phyloP scores from a whole-genome alignment of 2,329 filamentous ascomycete genomes.

The Colletotrichum scovillei region DNA sequence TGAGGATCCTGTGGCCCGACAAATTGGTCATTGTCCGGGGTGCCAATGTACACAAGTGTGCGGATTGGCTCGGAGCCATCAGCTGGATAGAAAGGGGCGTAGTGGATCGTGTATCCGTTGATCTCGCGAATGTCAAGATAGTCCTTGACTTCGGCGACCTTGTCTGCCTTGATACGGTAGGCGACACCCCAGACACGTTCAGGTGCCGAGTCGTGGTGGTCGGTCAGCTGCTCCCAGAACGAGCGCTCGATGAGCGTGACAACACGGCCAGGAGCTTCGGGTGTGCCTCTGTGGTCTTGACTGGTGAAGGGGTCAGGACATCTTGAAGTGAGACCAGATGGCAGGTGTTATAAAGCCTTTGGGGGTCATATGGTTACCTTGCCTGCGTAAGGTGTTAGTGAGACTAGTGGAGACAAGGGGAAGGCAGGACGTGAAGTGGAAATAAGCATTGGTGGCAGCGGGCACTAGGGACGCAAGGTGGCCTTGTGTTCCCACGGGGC shows the following conservation, averaged over 20 bases:
- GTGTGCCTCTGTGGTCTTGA: conserved; percentile 94
- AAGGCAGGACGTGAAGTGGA: conserved; percentile 7
- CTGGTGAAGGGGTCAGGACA: conserved; percentile 57
- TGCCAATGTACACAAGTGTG: conserved; percentile 90
- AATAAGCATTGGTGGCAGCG: conserved; percentile 30
- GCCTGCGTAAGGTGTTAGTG: conserved; percentile 42
- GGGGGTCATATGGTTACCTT: conserved; percentile 43
- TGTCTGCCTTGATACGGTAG: conserved; percentile 80
- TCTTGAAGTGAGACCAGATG: not conserved
- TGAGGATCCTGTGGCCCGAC: conserved; percentile 85
- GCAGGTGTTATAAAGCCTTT: too few relatives aligned
- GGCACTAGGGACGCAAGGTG: conserved; percentile 10
- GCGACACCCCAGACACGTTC: conserved; percentile 90
- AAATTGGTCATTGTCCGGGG: conserved; percentile 93
- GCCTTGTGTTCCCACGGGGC: conserved; percentile 17
- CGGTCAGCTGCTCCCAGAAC: conserved; percentile 84
- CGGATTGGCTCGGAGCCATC: conserved; percentile 54
- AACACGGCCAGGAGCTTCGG: conserved; percentile 86
- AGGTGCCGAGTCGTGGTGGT: conserved; percentile 70
- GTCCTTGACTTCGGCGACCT: conserved; percentile 83
- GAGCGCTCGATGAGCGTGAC: conserved; percentile 89
- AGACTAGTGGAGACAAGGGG: not conserved
- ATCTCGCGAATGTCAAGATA: conserved; percentile 98
- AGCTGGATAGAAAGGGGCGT: conserved; percentile 82
- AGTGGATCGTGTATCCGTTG: conserved; percentile 95